These are phyloP conservation scores for Yamadazyma taylorii DNA, from an alignment of 1,139 yeast species.

Conservation along the genomic window DNA sequence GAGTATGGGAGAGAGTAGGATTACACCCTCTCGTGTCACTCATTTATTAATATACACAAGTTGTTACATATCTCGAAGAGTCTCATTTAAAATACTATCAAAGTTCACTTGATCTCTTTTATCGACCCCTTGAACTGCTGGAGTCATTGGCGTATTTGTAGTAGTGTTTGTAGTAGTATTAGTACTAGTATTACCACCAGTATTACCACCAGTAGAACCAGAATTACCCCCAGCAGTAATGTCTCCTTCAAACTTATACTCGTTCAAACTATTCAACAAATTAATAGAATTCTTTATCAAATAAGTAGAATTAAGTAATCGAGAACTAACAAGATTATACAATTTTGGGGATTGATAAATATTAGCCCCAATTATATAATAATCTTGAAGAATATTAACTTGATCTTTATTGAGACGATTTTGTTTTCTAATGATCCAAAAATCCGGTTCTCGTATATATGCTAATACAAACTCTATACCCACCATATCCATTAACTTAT, in stretches of 20 bases:
- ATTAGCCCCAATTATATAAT: conserved; percentile 87
- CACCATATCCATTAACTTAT: conserved; percentile 70
- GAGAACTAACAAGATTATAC: conserved; percentile 39
- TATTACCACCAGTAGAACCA: conserved; percentile 2
- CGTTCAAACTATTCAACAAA: conserved; percentile 35
- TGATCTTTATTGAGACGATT: conserved; percentile 54
- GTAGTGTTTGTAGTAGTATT: conserved; percentile 6
- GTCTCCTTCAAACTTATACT: conserved; percentile 35
- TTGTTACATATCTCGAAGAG: conserved; percentile 5
- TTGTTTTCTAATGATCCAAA: conserved; percentile 89
- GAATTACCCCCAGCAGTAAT: neutral
- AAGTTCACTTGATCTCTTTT: conserved; percentile 11
- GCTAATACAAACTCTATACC: conserved; percentile 85
- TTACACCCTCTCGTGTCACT: too few species aligned
- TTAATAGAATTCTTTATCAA: conserved; percentile 39
- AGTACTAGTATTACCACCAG: conserved; percentile 3
- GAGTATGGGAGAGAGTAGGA: too few species aligned
- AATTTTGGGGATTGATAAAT: conserved; percentile 84
- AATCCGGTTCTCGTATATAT: conserved; percentile 79
- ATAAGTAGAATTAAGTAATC: conserved; percentile 38
- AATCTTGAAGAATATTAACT: conserved; percentile 61
- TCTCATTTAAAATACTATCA: conserved; percentile 11
- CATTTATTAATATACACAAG: neutral
- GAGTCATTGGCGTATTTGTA: conserved; percentile 13
- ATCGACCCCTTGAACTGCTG: conserved; percentile 5